phyloP scores from a whole-genome alignment of 2,329 filamentous ascomycete genomes.

The Pezicula carpinea region DNA sequence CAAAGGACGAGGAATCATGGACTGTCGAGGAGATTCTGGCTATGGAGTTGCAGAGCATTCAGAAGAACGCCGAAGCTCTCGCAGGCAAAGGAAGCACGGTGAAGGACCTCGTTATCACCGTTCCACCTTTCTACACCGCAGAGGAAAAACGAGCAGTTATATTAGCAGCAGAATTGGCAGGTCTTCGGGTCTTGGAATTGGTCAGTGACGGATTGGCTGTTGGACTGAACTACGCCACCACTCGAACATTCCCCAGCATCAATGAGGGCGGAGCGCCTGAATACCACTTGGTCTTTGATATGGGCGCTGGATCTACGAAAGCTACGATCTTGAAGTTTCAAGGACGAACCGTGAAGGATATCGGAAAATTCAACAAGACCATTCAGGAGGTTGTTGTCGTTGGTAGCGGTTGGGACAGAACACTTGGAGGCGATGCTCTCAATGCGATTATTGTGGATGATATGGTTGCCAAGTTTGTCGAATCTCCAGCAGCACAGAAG shows the following conservation, averaged over 20 bases:
- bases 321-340: constrained; percentile 89
- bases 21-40: constrained; percentile 90
- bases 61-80: constrained; percentile 78
- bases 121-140: constrained; percentile 83
- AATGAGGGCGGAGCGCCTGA: constrained; percentile 82
- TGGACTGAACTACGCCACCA: constrained; percentile 91
- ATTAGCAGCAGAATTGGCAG: constrained; percentile 80
- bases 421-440: constrained; percentile 82
- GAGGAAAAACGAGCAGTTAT: constrained; percentile 87
- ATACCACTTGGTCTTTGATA: constrained; percentile 91
- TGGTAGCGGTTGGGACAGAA: constrained; percentile 82
- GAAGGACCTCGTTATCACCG: constrained; percentile 79
- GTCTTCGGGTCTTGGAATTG: constrained; percentile 77
- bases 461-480: constrained; percentile 76
- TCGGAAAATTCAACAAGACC: constrained; percentile 93
- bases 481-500: constrained; percentile 63
- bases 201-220: constrained; percentile 90
- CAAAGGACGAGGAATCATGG: constrained; percentile 58
- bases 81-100: constrained; percentile 72
- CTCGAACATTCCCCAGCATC: constrained; percentile 80
- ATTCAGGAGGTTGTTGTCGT: constrained; percentile 90
- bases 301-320: constrained; percentile 93
- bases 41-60: constrained; percentile 92
- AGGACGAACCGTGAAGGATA: constrained; percentile 81
- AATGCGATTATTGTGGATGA: constrained; percentile 87